Evolutionary conservation across 2,329 filamentous ascomycete species (phyloP).

Genomic region (Cercospora sojina): DNA sequence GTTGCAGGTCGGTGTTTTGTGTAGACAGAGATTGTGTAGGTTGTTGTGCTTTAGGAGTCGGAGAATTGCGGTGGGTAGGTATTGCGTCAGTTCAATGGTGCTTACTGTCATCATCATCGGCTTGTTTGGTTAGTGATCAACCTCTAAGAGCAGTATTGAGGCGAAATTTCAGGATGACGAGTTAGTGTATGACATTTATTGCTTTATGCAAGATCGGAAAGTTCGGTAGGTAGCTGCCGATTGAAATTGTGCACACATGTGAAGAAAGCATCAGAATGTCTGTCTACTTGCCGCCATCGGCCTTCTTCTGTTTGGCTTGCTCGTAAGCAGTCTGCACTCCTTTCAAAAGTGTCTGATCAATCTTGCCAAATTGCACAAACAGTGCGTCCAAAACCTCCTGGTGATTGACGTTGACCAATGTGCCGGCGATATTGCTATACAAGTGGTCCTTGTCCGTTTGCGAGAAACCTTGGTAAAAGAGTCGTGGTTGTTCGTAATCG

Average conservation of each 20-base stretch:
- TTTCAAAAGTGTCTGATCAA: conserved; percentile 18
- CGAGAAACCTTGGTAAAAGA: conserved; percentile 32
- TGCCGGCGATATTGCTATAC: conserved; percentile 35
- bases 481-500: conserved; percentile 34
- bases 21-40: background rate
- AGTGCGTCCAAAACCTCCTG: conserved; percentile 28
- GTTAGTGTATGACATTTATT: background rate
- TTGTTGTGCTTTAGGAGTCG: background rate
- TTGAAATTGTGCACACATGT: background rate
- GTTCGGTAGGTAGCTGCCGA: background rate
- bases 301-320: conserved; percentile 3
- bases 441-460: conserved; percentile 31
- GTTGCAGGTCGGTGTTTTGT: background rate
- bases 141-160: background rate
- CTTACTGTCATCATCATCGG: background rate
- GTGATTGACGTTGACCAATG: conserved; percentile 33
- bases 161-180: background rate
- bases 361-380: conserved; percentile 29
- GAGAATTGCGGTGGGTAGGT: background rate
- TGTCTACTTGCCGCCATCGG: background rate
- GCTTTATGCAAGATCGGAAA: background rate
- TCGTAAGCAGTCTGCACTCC: conserved; percentile 24
- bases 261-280: too few relatives aligned
- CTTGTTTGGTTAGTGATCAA: background rate
- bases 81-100: background rate